Conservation (phyloP, 345 rosid genomes). For the Corymbia maculata region DNA sequence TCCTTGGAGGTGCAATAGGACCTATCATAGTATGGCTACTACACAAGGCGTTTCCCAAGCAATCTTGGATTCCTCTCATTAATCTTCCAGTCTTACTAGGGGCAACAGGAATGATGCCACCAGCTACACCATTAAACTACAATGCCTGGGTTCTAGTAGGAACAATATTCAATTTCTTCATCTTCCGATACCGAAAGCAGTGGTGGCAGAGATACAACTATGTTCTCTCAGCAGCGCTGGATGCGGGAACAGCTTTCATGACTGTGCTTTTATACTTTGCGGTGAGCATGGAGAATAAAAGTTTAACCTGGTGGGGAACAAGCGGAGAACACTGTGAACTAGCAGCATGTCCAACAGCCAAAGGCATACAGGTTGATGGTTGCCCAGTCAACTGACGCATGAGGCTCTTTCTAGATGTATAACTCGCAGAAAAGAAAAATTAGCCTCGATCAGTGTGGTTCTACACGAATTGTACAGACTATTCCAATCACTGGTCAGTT, state of each 20-base stretch:
- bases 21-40: conserved; percentile 60
- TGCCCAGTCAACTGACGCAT: conserved; percentile 41
- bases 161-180: conserved; percentile 71
- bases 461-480: not conserved
- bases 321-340: conserved; percentile 72
- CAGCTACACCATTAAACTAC: conserved; percentile 71
- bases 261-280: conserved; percentile 67
- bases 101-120: conserved; percentile 74
- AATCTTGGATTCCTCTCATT: conserved; percentile 78
- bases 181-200: conserved; percentile 57
- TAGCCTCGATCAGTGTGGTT: not conserved
- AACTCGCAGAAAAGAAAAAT: not conserved
- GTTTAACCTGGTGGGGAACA: conserved; percentile 71
- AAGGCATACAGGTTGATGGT: conserved; percentile 44
- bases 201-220: conserved; percentile 97
- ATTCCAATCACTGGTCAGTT: not conserved
- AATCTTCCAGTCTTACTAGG: conserved; percentile 90
- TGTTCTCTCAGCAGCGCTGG: conserved; percentile 76
- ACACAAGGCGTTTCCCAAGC: conserved; percentile 70
- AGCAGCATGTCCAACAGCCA: conserved; percentile 73
- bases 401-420: not conserved
- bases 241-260: conserved; percentile 88
- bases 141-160: conserved; percentile 73
- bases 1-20: conserved; percentile 72
- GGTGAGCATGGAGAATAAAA: conserved; percentile 47